phyloP scores from a whole-genome alignment of 805 yeast genomes.

The Myxozyma vanderwaltii region DNA sequence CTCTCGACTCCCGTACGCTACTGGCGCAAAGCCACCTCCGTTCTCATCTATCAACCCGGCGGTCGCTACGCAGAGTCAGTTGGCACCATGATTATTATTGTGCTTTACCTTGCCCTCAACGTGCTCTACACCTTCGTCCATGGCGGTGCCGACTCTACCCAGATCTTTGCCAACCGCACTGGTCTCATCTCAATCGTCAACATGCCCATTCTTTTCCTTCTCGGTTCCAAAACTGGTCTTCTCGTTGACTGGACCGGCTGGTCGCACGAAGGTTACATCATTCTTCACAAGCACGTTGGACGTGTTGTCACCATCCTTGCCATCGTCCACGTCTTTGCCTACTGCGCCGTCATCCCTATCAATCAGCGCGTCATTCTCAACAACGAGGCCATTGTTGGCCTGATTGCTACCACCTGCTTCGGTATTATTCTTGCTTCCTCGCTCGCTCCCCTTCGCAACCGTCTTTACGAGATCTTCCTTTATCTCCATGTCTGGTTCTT shows the following conservation, averaged over 20 bases:
- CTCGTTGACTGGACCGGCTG: constrained; percentile 34
- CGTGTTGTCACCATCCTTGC: constrained; percentile 33
- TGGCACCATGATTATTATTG: constrained; percentile 33
- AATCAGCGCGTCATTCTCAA: constrained; percentile 26
- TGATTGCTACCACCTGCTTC: constrained; percentile 34
- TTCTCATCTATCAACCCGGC: constrained; percentile 31
- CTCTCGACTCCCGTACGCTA: constrained; percentile 8
- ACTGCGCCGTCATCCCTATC: constrained; percentile 34
- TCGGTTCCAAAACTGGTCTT: constrained; percentile 34
- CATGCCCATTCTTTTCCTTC: constrained; percentile 35
- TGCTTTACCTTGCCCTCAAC: constrained; percentile 30
- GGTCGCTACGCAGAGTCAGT: constrained; percentile 33
- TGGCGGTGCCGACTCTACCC: constrained; percentile 34
- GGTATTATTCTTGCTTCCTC: constrained; percentile 32
- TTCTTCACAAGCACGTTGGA: constrained; percentile 34
- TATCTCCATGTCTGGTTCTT: constrained; percentile 34
- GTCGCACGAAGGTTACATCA: constrained; percentile 35
- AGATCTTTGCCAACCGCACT: constrained; percentile 33
- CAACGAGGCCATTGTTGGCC: constrained; percentile 33
- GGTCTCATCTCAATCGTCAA: constrained; percentile 34
- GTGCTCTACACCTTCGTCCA: constrained; percentile 29
- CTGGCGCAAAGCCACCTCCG: constrained; percentile 21
- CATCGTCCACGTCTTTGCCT: constrained; percentile 33
- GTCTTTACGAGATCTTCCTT: constrained; percentile 31
- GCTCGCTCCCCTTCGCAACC: constrained; percentile 31